These are phyloP conservation scores for Bruguiera hainesii DNA, from an alignment of 441 rosid genomes.

Conservation along the genomic window DNA sequence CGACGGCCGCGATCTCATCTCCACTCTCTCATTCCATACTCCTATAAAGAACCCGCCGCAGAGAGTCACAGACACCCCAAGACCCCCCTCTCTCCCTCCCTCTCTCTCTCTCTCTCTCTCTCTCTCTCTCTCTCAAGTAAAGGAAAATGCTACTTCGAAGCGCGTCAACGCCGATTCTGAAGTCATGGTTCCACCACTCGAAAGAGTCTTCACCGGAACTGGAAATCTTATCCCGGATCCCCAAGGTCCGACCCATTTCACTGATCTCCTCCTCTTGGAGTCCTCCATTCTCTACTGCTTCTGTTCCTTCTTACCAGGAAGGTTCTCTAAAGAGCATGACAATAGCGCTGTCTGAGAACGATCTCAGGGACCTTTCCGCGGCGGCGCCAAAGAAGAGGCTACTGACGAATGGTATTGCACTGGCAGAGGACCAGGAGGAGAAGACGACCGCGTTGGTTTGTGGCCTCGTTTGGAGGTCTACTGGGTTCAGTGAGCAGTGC, in stretches of 20 bases:
- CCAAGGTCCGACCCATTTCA: neutral
- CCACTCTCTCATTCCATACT: neutral
- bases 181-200: slow-evolving; percentile 43
- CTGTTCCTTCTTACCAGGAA: slow-evolving; percentile 17
- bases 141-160: slow-evolving; percentile 56
- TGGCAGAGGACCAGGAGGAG: slow-evolving; percentile 41
- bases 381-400: slow-evolving; percentile 27
- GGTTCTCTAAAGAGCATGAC: slow-evolving; percentile 37
- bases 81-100: neutral
- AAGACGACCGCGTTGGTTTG: slow-evolving; percentile 20
- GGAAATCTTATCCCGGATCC: slow-evolving; percentile 32
- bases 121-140: neutral
- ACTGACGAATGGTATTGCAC: slow-evolving; percentile 25
- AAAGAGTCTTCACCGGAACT: slow-evolving; percentile 42
- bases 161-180: slow-evolving; percentile 57
- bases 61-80: neutral
- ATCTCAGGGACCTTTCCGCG: slow-evolving; percentile 37
- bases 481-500: slow-evolving; percentile 29
- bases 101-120: neutral
- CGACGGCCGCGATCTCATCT: slow-evolving; percentile 24
- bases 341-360: slow-evolving; percentile 54
- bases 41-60: slow-evolving; percentile 13
- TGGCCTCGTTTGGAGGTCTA: slow-evolving; percentile 22
- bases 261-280: slow-evolving; percentile 12
- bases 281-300: slow-evolving; percentile 22